These are phyloP conservation scores for Pistacia atlantica DNA, from an alignment of 345 rosid species.

Conservation along the genomic window DNA sequence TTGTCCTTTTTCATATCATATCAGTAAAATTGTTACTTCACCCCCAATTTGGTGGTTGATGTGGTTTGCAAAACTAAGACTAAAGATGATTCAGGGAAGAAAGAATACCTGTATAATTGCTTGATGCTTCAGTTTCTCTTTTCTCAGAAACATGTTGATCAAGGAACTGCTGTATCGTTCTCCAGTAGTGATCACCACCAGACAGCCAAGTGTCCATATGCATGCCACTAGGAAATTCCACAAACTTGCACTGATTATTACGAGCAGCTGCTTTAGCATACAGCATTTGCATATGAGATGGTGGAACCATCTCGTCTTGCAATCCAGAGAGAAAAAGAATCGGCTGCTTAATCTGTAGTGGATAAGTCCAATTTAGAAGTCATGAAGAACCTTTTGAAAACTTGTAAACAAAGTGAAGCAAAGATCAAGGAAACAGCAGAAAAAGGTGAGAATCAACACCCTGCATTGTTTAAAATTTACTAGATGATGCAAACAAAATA, in stretches of 20 bases:
- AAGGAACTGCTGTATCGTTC: constrained; percentile 58
- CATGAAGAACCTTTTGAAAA: not conserved
- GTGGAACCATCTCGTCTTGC: constrained; percentile 99
- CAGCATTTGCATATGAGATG: constrained; percentile 87
- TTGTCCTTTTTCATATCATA: not conserved
- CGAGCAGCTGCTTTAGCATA: constrained; percentile 90
- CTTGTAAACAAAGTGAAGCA: not conserved
- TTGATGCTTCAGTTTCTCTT: constrained; percentile 36
- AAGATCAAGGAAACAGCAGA: not conserved
- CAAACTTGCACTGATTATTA: constrained; percentile 66
- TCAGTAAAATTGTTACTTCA: not conserved
- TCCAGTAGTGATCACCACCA: constrained; percentile 95
- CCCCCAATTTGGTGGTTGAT: not conserved
- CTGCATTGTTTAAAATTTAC: constrained; percentile 1
- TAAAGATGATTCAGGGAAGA: constrained; percentile 21
- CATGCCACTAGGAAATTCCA: constrained; percentile 93
- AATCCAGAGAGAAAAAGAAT: constrained; percentile 93
- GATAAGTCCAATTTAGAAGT: constrained; percentile 19
- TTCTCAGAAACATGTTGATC: constrained; percentile 59
- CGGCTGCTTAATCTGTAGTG: constrained; percentile 81
- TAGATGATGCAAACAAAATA: not conserved
- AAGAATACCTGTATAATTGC: constrained; percentile 32
- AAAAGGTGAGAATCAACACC: constrained; percentile 16
- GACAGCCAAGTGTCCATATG: constrained; percentile 98
- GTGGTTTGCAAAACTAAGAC: not conserved